phyloP scores from a whole-genome alignment of 140 eudicot species.

The Stevia rebaudiana region DNA sequence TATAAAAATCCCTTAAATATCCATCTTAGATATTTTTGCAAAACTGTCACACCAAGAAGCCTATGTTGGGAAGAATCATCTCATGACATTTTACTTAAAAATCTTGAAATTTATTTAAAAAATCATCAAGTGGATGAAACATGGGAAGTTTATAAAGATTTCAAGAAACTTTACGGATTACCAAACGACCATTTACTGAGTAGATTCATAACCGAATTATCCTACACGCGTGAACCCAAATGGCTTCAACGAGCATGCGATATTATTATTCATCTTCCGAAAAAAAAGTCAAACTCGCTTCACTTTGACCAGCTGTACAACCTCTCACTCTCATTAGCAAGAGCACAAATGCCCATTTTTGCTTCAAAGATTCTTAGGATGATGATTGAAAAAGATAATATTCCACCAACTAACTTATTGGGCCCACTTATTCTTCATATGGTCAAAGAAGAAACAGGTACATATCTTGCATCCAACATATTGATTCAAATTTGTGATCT shows the following conservation, averaged over 20 bases:
- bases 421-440: constrained; percentile 57
- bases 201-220: constrained; percentile 45
- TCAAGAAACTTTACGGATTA: constrained; percentile 53
- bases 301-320: constrained; percentile 37
- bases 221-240: constrained; percentile 52
- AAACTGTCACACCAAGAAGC: constrained; percentile 18
- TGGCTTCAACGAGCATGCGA: constrained; percentile 57
- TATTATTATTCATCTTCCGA: constrained; percentile 39
- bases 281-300: constrained; percentile 43
- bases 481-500: constrained; percentile 58
- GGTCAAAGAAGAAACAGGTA: constrained; percentile 67
- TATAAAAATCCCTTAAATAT: background rate
- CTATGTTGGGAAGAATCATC: constrained; percentile 39
- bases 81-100: constrained; percentile 35
- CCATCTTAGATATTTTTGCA: constrained; percentile 21
- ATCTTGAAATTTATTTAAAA: constrained; percentile 47
- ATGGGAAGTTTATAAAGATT: constrained; percentile 51
- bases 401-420: constrained; percentile 46
- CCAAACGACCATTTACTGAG: constrained; percentile 38
- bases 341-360: constrained; percentile 68
- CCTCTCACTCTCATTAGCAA: constrained; percentile 55
- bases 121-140: constrained; percentile 56
- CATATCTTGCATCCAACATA: constrained; percentile 63
- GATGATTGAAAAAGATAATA: constrained; percentile 46
- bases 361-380: constrained; percentile 54